Percentiles rank a stretch among this genome's conserved stretches.
phyloP scores from a whole-genome alignment of 345 rosid species.

The Acer campestre region DNA sequence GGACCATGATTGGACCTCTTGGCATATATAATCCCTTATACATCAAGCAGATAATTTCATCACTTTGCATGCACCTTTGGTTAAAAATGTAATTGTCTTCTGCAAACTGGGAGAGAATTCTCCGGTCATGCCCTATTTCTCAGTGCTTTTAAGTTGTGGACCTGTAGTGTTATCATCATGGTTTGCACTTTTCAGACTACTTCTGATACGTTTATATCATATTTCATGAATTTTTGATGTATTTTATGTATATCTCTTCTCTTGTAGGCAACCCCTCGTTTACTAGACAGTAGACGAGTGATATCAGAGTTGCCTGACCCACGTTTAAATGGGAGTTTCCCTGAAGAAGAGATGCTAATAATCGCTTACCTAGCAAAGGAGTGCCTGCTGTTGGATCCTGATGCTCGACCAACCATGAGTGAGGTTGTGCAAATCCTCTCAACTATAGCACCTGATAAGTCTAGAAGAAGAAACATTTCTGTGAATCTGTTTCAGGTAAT shows the following conservation, averaged over 20 bases:
- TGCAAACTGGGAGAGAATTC: neutral
- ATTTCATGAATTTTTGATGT: neutral
- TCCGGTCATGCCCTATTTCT: neutral
- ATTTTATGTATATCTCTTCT: constrained; percentile 8
- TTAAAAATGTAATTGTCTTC: neutral
- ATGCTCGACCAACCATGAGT: constrained; percentile 91
- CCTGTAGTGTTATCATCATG: neutral
- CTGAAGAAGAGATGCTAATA: constrained; percentile 84
- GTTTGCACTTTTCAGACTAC: neutral
- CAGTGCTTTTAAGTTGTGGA: neutral
- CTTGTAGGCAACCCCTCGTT: constrained; percentile 76
- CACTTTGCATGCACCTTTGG: neutral
- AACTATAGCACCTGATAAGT: constrained; percentile 71
- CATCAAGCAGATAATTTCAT: neutral
- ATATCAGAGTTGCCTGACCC: constrained; percentile 82
- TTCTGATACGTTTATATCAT: neutral
- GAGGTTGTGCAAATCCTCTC: constrained; percentile 98
- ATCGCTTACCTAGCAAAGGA: constrained; percentile 96
- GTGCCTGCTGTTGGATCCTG: constrained; percentile 88
- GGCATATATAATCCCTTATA: neutral
- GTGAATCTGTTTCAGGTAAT: constrained; percentile 66
- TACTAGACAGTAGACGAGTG: constrained; percentile 70
- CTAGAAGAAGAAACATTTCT: constrained; percentile 69
- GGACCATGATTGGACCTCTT: neutral
- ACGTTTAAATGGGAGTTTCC: constrained; percentile 65